phyloP scores from a whole-genome alignment of 1,284 basidiomycete genomes.

The Trichosporon inkin region DNA sequence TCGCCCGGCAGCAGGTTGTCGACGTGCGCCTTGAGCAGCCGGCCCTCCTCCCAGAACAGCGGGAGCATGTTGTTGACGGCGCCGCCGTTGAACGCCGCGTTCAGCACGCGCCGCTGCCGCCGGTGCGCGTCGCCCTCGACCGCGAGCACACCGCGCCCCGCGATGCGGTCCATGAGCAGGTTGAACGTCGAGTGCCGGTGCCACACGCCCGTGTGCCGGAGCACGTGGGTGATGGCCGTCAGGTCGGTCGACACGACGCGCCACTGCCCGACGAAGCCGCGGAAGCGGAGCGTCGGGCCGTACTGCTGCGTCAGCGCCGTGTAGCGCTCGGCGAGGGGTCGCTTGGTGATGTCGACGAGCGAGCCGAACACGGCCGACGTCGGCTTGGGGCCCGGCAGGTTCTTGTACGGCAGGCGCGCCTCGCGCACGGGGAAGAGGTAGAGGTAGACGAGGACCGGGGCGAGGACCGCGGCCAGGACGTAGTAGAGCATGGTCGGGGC shows the following conservation, averaged over 20 bases:
- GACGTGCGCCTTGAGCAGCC: slow-evolving; percentile 51
- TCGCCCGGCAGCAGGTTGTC: slow-evolving; percentile 25
- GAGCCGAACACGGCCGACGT: slow-evolving; percentile 12
- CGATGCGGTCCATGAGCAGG: slow-evolving; percentile 53
- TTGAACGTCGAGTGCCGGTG: slow-evolving; percentile 64
- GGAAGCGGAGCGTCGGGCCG: slow-evolving; percentile 29
- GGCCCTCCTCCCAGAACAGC: slow-evolving; percentile 62
- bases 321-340: slow-evolving; percentile 11
- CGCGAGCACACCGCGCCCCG: slow-evolving; percentile 46
- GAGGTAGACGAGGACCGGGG: background rate
- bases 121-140: slow-evolving; percentile 56
- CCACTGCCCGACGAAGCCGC: slow-evolving; percentile 26
- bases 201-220: slow-evolving; percentile 60
- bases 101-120: slow-evolving; percentile 54
- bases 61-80: slow-evolving; percentile 53
- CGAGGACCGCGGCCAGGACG: background rate
- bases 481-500: background rate
- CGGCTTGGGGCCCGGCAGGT: slow-evolving; percentile 17
- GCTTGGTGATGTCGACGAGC: background rate
- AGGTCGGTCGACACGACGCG: slow-evolving; percentile 62
- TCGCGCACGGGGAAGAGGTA: slow-evolving; percentile 14
- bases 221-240: slow-evolving; percentile 59
- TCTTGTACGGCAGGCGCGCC: slow-evolving; percentile 11
- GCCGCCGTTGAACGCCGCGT: slow-evolving; percentile 50
- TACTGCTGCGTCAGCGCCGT: background rate